Evolutionary conservation across 2,329 filamentous ascomycete species (phyloP), one percentile per base, ranked within the genome.

Genomic region (Colletotrichum higginsianum): DNA sequence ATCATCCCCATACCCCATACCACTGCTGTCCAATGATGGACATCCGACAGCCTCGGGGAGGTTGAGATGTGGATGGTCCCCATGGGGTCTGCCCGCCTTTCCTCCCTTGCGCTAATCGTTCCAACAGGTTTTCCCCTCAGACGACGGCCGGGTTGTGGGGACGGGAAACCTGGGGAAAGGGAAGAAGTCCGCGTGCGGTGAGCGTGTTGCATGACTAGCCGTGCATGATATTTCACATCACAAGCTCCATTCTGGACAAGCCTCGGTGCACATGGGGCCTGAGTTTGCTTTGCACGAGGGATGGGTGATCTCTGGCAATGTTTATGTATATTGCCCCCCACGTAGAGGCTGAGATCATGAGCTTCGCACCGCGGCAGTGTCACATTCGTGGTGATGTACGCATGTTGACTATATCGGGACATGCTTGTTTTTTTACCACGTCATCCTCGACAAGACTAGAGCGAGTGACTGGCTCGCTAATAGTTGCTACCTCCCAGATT

Each of bases 181-280:
- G 30, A n/a, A 62, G 60, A 62, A 52, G 60, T 62, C 60, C 60
- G 60, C 21, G 26, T 23, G 46, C 60, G 46, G 30, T 52, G 35
- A 52, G 21, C 30, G 13, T 6, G n/a, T 8, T 15, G 30, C 42
- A 30, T 61, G 57, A 61, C 57, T 61, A 47, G 58, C 58, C 44
- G 44, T 35, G 26, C 57, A 47, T 44, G 26, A 26, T 3, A 26
- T 26, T 26, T 4, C 3, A 26, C 1, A 26, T 26, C 26, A 26
- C 26, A 35, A 49, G 40, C 47, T 62, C 40, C 26, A 26, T 4
- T 13, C 15, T 15, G 40, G 53, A 23, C 35, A 46, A 18, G 44
- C 35, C 42, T 64, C 44, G 52, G 61, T 52, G 44, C 30, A 23
- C 50, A 42, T 67, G 35, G 35, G 16, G 4, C 18, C 21, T 12